Evolutionary conservation across 2,329 filamentous ascomycete species (phyloP).

Genomic region (Fusarium stilboides): DNA sequence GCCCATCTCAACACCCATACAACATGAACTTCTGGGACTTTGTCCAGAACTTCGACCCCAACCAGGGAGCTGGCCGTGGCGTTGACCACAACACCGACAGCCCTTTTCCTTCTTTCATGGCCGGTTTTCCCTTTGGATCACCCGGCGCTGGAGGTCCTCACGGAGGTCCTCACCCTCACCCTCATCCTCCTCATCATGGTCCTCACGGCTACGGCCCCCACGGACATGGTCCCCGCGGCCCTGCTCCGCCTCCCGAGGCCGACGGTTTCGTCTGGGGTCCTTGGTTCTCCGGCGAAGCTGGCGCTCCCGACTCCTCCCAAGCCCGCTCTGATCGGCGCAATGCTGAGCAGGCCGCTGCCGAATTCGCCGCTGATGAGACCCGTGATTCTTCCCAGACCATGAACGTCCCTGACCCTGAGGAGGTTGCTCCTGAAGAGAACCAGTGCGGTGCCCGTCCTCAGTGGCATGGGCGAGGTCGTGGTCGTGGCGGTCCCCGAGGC

Average conservation of each 20-base stretch:
- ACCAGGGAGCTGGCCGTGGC: slow-evolving; percentile 53
- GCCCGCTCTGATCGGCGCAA: slow-evolving; percentile 36
- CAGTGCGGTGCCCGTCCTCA: slow-evolving; percentile 43
- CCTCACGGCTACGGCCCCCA: slow-evolving; percentile 27
- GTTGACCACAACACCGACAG: slow-evolving; percentile 56
- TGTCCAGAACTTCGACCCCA: slow-evolving; percentile 54
- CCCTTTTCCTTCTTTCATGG: slow-evolving; percentile 46
- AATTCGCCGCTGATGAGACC: slow-evolving; percentile 49
- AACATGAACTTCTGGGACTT: slow-evolving; percentile 55
- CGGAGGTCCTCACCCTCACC: slow-evolving; percentile 13
- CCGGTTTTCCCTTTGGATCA: slow-evolving; percentile 55
- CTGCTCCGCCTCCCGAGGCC: slow-evolving; percentile 44
- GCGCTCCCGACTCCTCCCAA: slow-evolving; percentile 35
- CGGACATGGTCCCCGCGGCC: slow-evolving; percentile 30
- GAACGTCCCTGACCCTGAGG: slow-evolving; percentile 53
- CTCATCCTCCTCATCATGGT: slow-evolving; percentile 16
- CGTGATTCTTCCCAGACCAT: slow-evolving; percentile 55
- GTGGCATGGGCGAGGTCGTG: slow-evolving; percentile 44
- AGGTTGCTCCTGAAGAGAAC: slow-evolving; percentile 53
- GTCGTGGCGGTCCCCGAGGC: slow-evolving; percentile 40
- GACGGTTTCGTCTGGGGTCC: slow-evolving; percentile 47
- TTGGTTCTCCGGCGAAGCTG: slow-evolving; percentile 45
- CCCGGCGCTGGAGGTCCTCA: slow-evolving; percentile 21
- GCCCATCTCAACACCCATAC: slow-evolving; percentile 43
- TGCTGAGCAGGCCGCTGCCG: slow-evolving; percentile 34